phyloP scores from a whole-genome alignment of 169 alveolate species.

The Miamiensis avidus region DNA sequence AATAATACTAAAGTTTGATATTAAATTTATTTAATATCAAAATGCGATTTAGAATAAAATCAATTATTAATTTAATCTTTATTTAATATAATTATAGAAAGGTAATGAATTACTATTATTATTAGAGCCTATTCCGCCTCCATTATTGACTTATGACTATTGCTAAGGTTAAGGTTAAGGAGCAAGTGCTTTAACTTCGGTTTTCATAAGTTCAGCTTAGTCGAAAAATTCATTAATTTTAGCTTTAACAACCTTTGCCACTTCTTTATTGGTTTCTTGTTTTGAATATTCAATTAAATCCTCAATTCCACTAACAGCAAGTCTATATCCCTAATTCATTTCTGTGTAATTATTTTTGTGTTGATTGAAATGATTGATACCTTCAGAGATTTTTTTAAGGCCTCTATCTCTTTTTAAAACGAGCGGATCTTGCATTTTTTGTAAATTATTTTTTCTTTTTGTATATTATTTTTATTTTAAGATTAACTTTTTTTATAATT shows the following conservation, averaged over 20 bases:
- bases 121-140: too few relatives aligned
- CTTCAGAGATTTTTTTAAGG: conserved; percentile 12
- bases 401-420: conserved; percentile 7
- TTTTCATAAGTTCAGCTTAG: conserved; percentile 13
- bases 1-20: not conserved
- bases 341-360: not conserved
- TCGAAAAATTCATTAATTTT: conserved; percentile 15
- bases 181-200: not conserved
- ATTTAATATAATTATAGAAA: too few relatives aligned
- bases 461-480: too few relatives aligned
- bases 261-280: conserved; percentile 7
- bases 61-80: too few relatives aligned
- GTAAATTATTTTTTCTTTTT: not conserved
- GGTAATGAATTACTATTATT: too few relatives aligned
- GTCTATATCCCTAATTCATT: conserved; percentile 2
- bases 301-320: conserved; percentile 1
- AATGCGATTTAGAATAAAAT: too few relatives aligned
- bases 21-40: too few relatives aligned
- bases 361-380: not conserved
- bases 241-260: conserved; percentile 2
- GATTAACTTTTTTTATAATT: too few relatives aligned
- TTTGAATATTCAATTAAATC: conserved; percentile 7
- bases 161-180: not conserved
- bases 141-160: not conserved
- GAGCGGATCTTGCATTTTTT: not conserved